Evolutionary conservation across 2,329 filamentous ascomycete species (phyloP).

Genomic region (Colletotrichum siamense): DNA sequence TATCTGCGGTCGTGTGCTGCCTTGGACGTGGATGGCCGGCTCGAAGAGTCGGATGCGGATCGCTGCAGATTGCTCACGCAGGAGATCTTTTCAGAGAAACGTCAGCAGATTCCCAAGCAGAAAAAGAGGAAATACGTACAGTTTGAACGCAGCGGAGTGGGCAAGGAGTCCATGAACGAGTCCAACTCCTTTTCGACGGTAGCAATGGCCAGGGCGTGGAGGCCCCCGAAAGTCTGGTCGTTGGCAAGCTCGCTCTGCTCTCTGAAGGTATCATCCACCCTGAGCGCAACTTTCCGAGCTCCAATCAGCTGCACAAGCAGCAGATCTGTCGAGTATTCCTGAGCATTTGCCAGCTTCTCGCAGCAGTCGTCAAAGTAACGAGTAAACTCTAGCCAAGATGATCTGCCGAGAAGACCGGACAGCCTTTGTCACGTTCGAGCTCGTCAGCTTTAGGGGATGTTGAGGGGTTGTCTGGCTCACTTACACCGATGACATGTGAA

Average conservation of each 20-base stretch:
- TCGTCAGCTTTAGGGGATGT: too few relatives aligned
- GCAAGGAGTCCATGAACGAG: neutral
- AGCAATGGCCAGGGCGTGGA: neutral
- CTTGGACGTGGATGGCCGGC: neutral
- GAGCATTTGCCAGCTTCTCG: neutral
- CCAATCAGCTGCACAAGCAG: neutral
- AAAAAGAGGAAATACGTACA: too few relatives aligned
- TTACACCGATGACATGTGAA: too few relatives aligned
- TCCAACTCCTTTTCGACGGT: neutral
- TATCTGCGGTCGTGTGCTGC: rapidly evolving
- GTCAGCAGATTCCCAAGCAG: too few relatives aligned
- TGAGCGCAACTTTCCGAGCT: neutral
- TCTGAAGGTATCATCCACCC: rapidly evolving
- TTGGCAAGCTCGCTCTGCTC: rapidly evolving
- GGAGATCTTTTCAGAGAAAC: too few relatives aligned
- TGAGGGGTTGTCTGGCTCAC: too few relatives aligned
- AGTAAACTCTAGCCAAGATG: rapidly evolving
- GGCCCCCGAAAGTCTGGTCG: neutral
- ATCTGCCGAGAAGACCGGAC: neutral
- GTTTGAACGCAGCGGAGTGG: too few relatives aligned
- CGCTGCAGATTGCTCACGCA: neutral
- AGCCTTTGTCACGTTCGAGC: too few relatives aligned
- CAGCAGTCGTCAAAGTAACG: neutral
- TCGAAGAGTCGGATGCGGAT: neutral
- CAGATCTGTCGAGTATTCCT: neutral